A percentile compares a stretch with the other conserved stretches of the same genome.
phyloP scores from a whole-genome alignment of 2,329 filamentous ascomycete species.

The Triangularia verruculosa region DNA sequence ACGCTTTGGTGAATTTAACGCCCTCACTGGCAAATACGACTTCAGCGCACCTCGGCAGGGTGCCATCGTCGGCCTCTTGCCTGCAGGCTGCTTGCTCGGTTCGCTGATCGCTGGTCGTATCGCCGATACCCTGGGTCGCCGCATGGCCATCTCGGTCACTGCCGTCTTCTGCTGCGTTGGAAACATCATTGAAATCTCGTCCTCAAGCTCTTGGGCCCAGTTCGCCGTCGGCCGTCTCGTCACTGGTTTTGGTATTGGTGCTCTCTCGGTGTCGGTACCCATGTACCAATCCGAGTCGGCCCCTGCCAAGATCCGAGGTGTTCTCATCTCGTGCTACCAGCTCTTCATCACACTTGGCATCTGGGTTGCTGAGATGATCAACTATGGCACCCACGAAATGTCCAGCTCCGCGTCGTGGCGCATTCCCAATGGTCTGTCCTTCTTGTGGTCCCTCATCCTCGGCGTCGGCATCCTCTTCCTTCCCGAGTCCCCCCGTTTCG shows the following conservation, averaged over 20 bases:
- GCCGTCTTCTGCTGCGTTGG: slow-evolving; percentile 60
- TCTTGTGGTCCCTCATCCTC: slow-evolving; percentile 53
- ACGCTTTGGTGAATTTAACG: slow-evolving; percentile 49
- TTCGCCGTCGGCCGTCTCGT: slow-evolving; percentile 63
- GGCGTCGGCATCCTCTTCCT: slow-evolving; percentile 52
- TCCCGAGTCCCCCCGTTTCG: slow-evolving; percentile 57
- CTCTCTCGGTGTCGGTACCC: slow-evolving; percentile 61
- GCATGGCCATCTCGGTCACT: slow-evolving; percentile 60
- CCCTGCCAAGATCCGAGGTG: slow-evolving; percentile 63
- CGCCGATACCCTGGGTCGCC: slow-evolving; percentile 63
- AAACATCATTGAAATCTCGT: slow-evolving; percentile 64
- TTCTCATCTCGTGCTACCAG: slow-evolving; percentile 65
- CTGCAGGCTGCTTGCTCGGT: slow-evolving; percentile 59
- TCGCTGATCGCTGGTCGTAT: slow-evolving; percentile 59
- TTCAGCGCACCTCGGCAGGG: slow-evolving; percentile 61
- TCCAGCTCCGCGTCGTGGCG: slow-evolving; percentile 56
- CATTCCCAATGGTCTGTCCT: slow-evolving; percentile 57
- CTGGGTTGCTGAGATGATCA: slow-evolving; percentile 56
- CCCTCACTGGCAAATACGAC: slow-evolving; percentile 36
- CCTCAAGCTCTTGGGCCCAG: slow-evolving; percentile 57
- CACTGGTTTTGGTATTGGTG: slow-evolving; percentile 65
- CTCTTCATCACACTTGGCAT: slow-evolving; percentile 71
- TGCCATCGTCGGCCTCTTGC: slow-evolving; percentile 61
- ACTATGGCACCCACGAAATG: slow-evolving; percentile 60
- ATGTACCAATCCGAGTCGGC: slow-evolving; percentile 73